A percentile compares a stretch with the other conserved stretches of the same genome.
Evolutionary conservation across 306 rosid genomes (phyloP).

Genomic region (Cucurbita maxima): DNA sequence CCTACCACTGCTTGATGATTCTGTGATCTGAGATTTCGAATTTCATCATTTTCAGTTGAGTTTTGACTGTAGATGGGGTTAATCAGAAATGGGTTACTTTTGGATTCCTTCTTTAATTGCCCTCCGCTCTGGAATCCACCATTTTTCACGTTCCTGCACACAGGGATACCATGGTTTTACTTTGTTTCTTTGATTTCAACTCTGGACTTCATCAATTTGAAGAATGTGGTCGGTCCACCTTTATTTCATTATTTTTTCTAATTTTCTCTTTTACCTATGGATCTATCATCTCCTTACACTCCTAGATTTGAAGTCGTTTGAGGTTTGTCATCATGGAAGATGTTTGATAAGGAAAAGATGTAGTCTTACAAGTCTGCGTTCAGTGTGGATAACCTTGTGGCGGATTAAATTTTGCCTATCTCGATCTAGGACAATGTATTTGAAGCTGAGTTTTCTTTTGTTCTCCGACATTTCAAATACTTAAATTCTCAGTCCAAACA

Average conservation of each 20-base stretch:
- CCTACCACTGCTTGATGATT: not conserved
- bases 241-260: not conserved
- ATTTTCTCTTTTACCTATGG: not conserved
- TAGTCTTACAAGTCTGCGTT: not conserved
- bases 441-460: not conserved
- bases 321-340: not conserved
- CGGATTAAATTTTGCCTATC: not conserved
- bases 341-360: not conserved
- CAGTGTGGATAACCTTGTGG: not conserved
- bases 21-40: not conserved
- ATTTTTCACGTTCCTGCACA: not conserved
- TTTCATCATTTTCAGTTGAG: not conserved
- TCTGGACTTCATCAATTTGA: not conserved
- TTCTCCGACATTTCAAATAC: not conserved
- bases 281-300: not conserved
- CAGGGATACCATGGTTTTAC: conserved; percentile 21
- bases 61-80: not conserved
- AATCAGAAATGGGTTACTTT: not conserved
- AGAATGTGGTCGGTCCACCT: not conserved
- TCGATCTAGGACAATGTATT: not conserved
- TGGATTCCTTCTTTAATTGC: not conserved
- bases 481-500: not conserved
- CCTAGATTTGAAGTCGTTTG: not conserved
- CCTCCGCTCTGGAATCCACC: not conserved
- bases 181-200: conserved; percentile 4